These are phyloP conservation scores for Rhizopus stolonifer DNA, from an alignment of 371 early-diverging fungal species.

Conservation along the genomic window DNA sequence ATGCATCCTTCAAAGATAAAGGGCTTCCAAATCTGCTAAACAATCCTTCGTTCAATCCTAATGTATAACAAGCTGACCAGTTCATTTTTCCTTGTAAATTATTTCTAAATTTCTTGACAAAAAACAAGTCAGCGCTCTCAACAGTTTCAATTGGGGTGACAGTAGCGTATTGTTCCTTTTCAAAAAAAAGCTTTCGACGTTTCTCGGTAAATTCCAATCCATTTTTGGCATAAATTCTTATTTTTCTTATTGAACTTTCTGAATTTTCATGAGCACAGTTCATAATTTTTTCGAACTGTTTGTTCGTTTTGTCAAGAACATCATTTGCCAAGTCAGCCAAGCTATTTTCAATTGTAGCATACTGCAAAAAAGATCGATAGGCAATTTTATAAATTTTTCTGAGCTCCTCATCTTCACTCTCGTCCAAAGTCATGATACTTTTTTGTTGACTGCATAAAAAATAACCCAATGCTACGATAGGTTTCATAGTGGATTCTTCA, in stretches of 20 bases:
- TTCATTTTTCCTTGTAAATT: conserved; percentile 4
- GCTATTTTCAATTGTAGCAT: conserved; percentile 8
- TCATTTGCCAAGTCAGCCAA: conserved; percentile 5
- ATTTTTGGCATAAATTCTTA: conserved; percentile 8
- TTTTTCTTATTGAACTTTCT: conserved; percentile 10
- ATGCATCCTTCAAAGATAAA: conserved; percentile 10
- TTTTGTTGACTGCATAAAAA: conserved; percentile 13
- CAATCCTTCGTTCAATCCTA: conserved; percentile 3
- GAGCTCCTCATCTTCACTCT: conserved; percentile 10
- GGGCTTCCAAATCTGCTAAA: conserved; percentile 8
- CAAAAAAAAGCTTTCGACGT: conserved; percentile 7
- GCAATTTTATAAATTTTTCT: conserved; percentile 11
- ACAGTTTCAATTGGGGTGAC: conserved; percentile 9
- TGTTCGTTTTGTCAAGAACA: conserved; percentile 6
- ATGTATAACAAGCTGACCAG: conserved; percentile 12
- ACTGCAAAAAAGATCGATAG: conserved; percentile 5
- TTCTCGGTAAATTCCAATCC: conserved; percentile 7
- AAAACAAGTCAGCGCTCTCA: conserved; percentile 10
- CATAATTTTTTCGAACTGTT: conserved; percentile 8
- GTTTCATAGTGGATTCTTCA: conserved; percentile 9
- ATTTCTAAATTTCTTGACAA: conserved; percentile 8
- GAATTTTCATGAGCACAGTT: conserved; percentile 12
- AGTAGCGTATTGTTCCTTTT: conserved; percentile 7
- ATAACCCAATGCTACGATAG: conserved; percentile 9
- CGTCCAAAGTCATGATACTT: conserved; percentile 7